Evolutionary conservation across 208 protist genomes (phyloP), one percentile per base, ranked within the genome.

Genomic region (Wallacemonas rigidus): DNA sequence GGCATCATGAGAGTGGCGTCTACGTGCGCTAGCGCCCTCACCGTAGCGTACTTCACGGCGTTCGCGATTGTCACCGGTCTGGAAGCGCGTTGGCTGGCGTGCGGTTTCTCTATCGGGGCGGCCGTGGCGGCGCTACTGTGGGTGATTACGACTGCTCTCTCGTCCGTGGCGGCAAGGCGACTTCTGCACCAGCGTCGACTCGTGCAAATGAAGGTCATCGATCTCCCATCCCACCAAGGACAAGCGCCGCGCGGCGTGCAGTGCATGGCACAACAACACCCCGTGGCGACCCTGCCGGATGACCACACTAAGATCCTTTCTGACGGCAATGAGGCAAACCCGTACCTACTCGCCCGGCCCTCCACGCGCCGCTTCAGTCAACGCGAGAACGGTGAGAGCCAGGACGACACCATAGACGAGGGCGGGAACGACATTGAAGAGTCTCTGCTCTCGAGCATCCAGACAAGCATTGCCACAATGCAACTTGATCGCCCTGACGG

Each of bases 41-140:
- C 84, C 0, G 60, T 73, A n/a, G 50, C 36, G 1, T 91, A 87
- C 67, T 83, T 82, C 67, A n/a, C 83, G 14, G 71, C 76, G 36
- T 51, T 91, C 51, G 65, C 64, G 1, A 58, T 87, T 2, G 71
- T 82, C 5, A 77, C 67, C 26, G 71, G 74, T 12, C 41, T 76
- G 3, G 57, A 79, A n/a, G 57, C 63, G 40, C 60, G 57, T 7
- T 88, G 83, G 86, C 58, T 80, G 5, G 61, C 75, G 11, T 76
- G 80, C 53, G 56, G 51, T 14, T 65, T 85, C n/a, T 55, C 83
- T 6, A 4, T 77, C 9, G 69, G 62, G 14, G 74, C 36, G 2
- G 62, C 76, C 6, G 45, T 76, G 1, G 38, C 72, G 12, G 47
- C 75, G 1, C 38, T 73, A 15, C 36, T 76, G 53, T 78, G 55